Evolutionary conservation across 2,329 filamentous ascomycete genomes (phyloP).

Genomic region (Teratosphaeriaceae sp.): DNA sequence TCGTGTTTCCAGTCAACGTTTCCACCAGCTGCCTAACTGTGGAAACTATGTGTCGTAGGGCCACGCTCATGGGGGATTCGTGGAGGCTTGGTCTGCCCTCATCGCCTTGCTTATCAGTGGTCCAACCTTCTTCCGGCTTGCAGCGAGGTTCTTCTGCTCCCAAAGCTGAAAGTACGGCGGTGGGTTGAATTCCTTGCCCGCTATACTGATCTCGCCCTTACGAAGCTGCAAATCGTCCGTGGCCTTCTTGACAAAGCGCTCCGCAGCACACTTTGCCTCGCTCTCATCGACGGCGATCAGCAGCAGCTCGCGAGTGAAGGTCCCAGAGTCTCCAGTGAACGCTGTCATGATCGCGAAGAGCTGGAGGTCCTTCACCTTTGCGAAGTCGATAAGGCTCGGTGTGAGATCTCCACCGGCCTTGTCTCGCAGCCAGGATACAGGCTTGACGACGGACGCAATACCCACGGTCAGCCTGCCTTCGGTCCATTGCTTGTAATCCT

Average conservation of each 20-base stretch:
- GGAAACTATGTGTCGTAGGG: too few relatives aligned
- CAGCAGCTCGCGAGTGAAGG: constrained; percentile 61
- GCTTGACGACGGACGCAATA: constrained; percentile 59
- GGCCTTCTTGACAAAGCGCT: constrained; percentile 47
- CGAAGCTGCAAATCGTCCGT: constrained; percentile 50
- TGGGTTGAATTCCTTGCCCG: constrained; percentile 28
- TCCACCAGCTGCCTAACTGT: too few relatives aligned
- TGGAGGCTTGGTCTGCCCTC: constrained; percentile 4
- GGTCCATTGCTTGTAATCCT: constrained; percentile 80
- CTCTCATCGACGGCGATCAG: constrained; percentile 53
- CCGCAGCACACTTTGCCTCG: constrained; percentile 43
- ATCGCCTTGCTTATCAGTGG: constrained; percentile 48
- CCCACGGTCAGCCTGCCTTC: constrained; percentile 53
- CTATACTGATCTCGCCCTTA: constrained; percentile 44
- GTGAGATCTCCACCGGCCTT: constrained; percentile 49
- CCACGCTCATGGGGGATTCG: background rate
- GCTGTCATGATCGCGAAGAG: constrained; percentile 64
- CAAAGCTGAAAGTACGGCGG: constrained; percentile 53
- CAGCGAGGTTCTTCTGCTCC: constrained; percentile 55
- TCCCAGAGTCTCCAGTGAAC: constrained; percentile 44
- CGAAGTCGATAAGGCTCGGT: constrained; percentile 46
- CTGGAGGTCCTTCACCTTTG: constrained; percentile 52
- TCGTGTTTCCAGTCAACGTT: too few relatives aligned
- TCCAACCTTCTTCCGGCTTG: constrained; percentile 58
- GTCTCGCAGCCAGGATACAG: constrained; percentile 53